Conservation (phyloP, 192 early-diverging fungal species). For the Dispira parvispora region DNA sequence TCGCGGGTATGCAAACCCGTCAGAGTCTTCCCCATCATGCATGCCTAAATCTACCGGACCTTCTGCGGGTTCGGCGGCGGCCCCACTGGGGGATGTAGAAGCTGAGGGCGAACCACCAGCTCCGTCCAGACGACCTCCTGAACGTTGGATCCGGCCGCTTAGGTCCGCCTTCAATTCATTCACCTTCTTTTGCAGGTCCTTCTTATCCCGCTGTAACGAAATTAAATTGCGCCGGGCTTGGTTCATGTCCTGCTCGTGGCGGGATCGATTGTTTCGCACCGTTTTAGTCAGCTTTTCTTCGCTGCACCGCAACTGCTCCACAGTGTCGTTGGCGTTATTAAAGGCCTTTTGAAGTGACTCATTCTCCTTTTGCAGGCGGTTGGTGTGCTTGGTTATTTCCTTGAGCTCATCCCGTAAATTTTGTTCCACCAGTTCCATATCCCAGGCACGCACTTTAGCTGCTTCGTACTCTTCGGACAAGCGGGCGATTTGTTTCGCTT, state of each 20-base stretch:
- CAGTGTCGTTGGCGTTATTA: conserved; percentile 30
- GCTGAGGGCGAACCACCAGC: conserved; percentile 10
- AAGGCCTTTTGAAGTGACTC: conserved; percentile 35
- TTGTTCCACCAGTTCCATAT: conserved; percentile 17
- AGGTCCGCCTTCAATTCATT: conserved; percentile 40
- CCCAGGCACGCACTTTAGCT: conserved; percentile 18
- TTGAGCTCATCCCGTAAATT: conserved; percentile 16
- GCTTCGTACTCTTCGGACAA: conserved; percentile 22
- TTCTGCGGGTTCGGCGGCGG: background rate
- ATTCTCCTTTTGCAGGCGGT: conserved; percentile 28
- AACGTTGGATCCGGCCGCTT: conserved; percentile 28
- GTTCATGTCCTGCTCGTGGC: conserved; percentile 45
- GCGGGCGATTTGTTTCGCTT: conserved; percentile 18
- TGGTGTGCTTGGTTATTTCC: conserved; percentile 13
- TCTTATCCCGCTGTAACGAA: conserved; percentile 42
- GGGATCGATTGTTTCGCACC: conserved; percentile 30
- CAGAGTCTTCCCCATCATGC: conserved; percentile 3
- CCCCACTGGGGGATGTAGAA: background rate
- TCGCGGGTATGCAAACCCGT: conserved; percentile 13
- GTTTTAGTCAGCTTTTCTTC: conserved; percentile 31
- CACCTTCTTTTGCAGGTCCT: conserved; percentile 29
- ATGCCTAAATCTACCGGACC: background rate
- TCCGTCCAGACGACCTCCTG: conserved; percentile 13
- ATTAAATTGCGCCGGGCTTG: conserved; percentile 33
- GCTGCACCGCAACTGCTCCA: conserved; percentile 37